Evolutionary conservation across 208 protist genomes (phyloP).

Genomic region (Leptomonas pyrrhocoris): DNA sequence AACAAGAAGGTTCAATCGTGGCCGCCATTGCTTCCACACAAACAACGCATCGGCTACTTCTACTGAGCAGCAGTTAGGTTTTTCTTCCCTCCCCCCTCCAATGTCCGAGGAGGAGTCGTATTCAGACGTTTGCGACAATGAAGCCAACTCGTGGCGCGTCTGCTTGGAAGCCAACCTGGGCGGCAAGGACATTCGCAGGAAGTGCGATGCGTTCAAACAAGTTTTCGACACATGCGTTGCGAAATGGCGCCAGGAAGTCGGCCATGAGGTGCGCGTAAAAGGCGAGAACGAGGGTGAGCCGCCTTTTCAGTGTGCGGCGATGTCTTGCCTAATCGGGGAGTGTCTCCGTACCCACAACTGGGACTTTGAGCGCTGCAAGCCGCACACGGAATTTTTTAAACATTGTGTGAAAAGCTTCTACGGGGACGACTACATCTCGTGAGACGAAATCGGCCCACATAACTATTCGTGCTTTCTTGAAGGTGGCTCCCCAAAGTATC

Average conservation of each 20-base stretch:
- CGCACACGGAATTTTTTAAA: constrained; percentile 79
- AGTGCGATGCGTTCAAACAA: constrained; percentile 37
- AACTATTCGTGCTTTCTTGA: neutral
- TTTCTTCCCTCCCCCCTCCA: constrained; percentile 2
- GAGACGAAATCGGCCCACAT: neutral
- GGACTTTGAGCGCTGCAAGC: constrained; percentile 73
- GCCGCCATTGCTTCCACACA: neutral
- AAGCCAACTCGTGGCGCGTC: constrained; percentile 60
- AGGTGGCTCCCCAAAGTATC: no score
- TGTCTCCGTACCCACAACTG: constrained; percentile 79
- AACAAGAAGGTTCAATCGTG: no score
- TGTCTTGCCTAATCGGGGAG: constrained; percentile 76
- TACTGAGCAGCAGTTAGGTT: neutral
- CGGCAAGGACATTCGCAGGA: constrained; percentile 29
- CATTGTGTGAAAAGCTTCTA: constrained; percentile 83
- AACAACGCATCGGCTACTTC: neutral
- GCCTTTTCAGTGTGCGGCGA: constrained; percentile 69
- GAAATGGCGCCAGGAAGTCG: constrained; percentile 53
- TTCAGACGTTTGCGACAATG: constrained; percentile 57
- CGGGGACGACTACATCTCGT: constrained; percentile 64
- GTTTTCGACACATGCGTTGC: constrained; percentile 68
- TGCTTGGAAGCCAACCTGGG: constrained; percentile 69
- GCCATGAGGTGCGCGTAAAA: constrained; percentile 47
- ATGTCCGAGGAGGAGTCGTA: constrained; percentile 22
- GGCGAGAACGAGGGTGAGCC: constrained; percentile 81